Evolutionary conservation across 495 filamentous ascomycete genomes (phyloP), one percentile per base, ranked within the genome.

Genomic region (Xylaria sp.): DNA sequence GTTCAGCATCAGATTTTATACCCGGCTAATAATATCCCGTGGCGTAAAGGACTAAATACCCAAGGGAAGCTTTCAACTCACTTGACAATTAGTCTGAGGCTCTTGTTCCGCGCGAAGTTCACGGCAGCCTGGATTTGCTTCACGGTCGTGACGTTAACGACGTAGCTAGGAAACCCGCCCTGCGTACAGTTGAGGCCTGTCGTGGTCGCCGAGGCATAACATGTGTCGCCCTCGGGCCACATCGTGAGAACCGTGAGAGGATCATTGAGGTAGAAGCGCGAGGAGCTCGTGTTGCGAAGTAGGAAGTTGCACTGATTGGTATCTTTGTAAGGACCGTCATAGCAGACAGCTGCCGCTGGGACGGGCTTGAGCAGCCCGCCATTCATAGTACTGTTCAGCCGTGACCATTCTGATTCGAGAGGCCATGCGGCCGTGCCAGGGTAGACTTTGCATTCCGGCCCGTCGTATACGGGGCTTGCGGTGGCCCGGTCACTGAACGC

Each of bases 21-120:
- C 82, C 50, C 73, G 75, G 74, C 57, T 2, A 83, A 85, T 70
- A 85, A 86, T 86, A 3, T 7, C 31, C 2, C 8, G 5, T 43
- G 7, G 2, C 12, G 5, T 26, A 17, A 14, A 35, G 33, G 17
- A 15, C 12, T 21, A 17, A 33, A 19, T 0, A 9, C 21, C 3
- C 21, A 67, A 31, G 46, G 14, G 46, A 55, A 29, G 21, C 43
- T 40, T 12, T 41, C 58, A 44, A 87, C 91, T 73, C 84, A 90
- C 83, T 91, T 91, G 63, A 92, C 83, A 0, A 89, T 81, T 2
- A 93, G 78, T 48, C 90, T 81, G 0, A 92, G 69, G 29, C 86
- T 85, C 26, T 81, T 80, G 26, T 90, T 86, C 55, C 85, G 82
- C 3, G 90, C 90, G 80, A 91, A 92, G 74, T 88, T 88, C 21